These are phyloP conservation scores for Dioszegia hungarica DNA, from an alignment of 768 basidiomycete genomes.

Conservation along the genomic window DNA sequence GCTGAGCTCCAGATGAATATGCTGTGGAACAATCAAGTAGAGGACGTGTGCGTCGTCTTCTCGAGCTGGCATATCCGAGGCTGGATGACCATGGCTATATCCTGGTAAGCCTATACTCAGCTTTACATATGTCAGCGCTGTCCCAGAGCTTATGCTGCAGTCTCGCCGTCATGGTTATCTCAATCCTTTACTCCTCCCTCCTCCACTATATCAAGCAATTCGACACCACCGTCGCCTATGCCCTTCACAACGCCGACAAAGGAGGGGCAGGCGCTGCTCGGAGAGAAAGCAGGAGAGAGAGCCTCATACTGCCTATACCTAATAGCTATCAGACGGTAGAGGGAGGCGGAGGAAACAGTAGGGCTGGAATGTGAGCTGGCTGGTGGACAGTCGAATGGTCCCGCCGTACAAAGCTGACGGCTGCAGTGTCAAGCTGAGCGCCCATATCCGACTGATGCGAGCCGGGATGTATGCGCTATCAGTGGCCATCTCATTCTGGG, in stretches of 20 bases:
- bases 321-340: conserved; percentile 26
- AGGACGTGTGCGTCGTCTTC: conserved; percentile 44
- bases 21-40: conserved; percentile 44
- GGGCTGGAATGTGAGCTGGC: conserved; percentile 2
- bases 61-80: conserved; percentile 42
- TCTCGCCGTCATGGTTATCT: conserved; percentile 34
- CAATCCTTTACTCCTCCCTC: conserved; percentile 35
- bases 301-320: conserved; percentile 23
- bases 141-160: conserved; percentile 7
- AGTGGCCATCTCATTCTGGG: conserved; percentile 55
- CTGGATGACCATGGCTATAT: conserved; percentile 39
- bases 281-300: conserved; percentile 19
- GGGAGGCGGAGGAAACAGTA: conserved; percentile 16
- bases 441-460: conserved; percentile 3
- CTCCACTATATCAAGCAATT: conserved; percentile 24
- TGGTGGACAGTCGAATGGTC: too few species aligned
- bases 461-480: conserved; percentile 63
- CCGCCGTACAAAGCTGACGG: neutral
- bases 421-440: conserved; percentile 10
- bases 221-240: conserved; percentile 30
- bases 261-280: conserved; percentile 4
- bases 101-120: conserved; percentile 32
- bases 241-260: conserved; percentile 17
- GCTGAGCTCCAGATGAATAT: conserved; percentile 39
- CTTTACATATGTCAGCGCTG: too few species aligned